These are phyloP conservation scores for Anethum foeniculum DNA, from an alignment of 140 eudicot genomes.

Conservation along the genomic window DNA sequence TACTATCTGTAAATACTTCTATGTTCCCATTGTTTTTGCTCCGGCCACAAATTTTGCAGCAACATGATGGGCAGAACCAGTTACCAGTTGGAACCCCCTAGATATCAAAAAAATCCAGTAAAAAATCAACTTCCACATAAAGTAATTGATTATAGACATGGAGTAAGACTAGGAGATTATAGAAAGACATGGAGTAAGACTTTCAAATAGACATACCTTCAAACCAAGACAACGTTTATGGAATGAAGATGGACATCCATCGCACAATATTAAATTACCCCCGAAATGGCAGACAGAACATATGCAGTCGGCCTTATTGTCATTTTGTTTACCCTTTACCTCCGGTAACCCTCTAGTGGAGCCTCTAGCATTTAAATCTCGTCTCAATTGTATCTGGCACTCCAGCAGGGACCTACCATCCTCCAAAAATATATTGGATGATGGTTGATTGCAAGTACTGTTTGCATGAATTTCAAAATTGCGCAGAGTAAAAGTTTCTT, in stretches of 20 bases:
- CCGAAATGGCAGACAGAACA: slow-evolving; percentile 87
- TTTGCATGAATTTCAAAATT: slow-evolving; percentile 72
- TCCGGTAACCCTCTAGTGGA: slow-evolving; percentile 15
- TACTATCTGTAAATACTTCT: slow-evolving; percentile 23
- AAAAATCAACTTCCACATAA: background rate
- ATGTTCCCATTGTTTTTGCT: slow-evolving; percentile 18
- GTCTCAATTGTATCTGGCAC: slow-evolving; percentile 51
- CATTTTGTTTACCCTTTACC: slow-evolving; percentile 16
- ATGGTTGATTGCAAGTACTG: slow-evolving; percentile 35
- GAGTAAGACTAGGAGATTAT: no score
- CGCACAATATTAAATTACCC: slow-evolving; percentile 78
- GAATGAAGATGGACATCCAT: slow-evolving; percentile 77
- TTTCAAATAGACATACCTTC: slow-evolving; percentile 25
- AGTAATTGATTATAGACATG: no score
- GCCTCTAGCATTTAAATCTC: slow-evolving; percentile 13
- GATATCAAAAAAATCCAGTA: slow-evolving; percentile 21
- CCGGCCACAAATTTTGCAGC: slow-evolving; percentile 65
- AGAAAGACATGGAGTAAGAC: background rate
- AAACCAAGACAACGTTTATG: slow-evolving; percentile 59
- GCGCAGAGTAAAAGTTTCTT: slow-evolving; percentile 32
- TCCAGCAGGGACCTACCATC: slow-evolving; percentile 71
- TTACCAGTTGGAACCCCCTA: slow-evolving; percentile 85
- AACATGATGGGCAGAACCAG: slow-evolving; percentile 93
- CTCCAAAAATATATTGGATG: slow-evolving; percentile 54
- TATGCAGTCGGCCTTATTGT: slow-evolving; percentile 44